phyloP scores from a whole-genome alignment of 371 early-diverging fungal species.

The Lichtheimia ornata region DNA sequence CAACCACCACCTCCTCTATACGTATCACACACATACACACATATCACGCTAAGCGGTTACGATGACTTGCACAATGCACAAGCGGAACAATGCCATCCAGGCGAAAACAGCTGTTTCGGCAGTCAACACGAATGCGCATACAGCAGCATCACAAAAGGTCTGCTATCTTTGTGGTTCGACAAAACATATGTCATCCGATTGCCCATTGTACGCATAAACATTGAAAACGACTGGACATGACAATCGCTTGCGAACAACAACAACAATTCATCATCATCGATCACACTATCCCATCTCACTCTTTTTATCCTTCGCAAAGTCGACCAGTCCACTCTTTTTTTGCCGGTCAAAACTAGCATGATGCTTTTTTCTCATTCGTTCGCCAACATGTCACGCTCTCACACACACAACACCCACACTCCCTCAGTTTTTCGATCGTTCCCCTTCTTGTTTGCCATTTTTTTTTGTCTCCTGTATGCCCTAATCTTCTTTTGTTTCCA shows the following conservation, averaged over 20 bases:
- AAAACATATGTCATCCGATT: conserved; percentile 49
- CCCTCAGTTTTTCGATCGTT: not conserved
- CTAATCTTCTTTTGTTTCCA: no score
- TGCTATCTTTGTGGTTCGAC: conserved; percentile 53
- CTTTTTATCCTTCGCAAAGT: conserved; percentile 2
- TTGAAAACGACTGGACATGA: no score
- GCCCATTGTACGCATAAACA: conserved; percentile 46
- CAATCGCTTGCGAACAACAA: no score
- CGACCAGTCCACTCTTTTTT: conserved; percentile 5
- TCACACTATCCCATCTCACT: no score
- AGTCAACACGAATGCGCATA: no score
- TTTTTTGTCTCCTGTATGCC: conserved; percentile 1
- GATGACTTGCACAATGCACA: conserved; percentile 1
- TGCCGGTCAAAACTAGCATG: not conserved
- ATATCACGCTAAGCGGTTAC: conserved; percentile 6
- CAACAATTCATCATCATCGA: no score
- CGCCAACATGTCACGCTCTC: not conserved
- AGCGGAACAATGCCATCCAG: no score
- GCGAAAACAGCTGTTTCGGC: no score
- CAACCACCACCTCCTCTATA: conserved; percentile 11
- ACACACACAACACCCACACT: no score
- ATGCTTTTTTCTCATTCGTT: conserved; percentile 4
- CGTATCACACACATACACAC: conserved; percentile 13
- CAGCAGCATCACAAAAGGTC: conserved; percentile 17
- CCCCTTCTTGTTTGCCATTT: conserved; percentile 4